Evolutionary conservation across 1,284 basidiomycete species (phyloP), one percentile per base, ranked within the genome.

Genomic region (Rhizoctonia solani): DNA sequence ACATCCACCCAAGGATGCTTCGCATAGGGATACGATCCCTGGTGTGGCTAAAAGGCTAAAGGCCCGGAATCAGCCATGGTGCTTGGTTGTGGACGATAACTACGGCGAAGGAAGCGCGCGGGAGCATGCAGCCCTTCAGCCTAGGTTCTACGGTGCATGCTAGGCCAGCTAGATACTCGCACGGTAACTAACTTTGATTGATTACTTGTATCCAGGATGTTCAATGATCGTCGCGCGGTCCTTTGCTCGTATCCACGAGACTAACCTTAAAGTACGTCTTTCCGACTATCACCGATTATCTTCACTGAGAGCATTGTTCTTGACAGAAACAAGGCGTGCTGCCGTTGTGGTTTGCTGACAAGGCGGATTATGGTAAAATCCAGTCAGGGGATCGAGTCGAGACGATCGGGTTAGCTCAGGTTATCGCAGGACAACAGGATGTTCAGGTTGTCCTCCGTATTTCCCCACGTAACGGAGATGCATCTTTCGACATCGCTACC

Each of bases 21-120:
- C 84, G 52, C 77, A 81, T 47, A 81, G 82, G 47, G 93, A 92
- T 73, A 93, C 93, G 1, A 95, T 98, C 71, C 95, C 95, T 11
- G 84, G 86, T 70, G 82, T 96, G 6, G 95, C 94, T 56, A 95
- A 98, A 80, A 86, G 86, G 39, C 88, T 95, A 76, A 93, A 92
- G 77, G 82, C 86, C 23, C 83, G 89, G 66, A 81, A 82, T 27
- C 89, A 95, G 77, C 91, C 93, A 0, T 99, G 96, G 95, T 90
- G 95, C 73, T 80, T 99, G 54, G 82, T 99, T 34, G 95, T 97
- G 1, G 97, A 99, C 76, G 92, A 95, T 13, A 95, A 95, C 76
- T 97, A 99, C 76, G 97, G 97, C 3, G 97, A 99, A 77, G 97
- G 96, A 21, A 94, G 92, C 71, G 95, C 95, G n/a, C 87, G 97